Conservation (phyloP, 768 basidiomycete genomes). For the Lactarius sp. region DNA sequence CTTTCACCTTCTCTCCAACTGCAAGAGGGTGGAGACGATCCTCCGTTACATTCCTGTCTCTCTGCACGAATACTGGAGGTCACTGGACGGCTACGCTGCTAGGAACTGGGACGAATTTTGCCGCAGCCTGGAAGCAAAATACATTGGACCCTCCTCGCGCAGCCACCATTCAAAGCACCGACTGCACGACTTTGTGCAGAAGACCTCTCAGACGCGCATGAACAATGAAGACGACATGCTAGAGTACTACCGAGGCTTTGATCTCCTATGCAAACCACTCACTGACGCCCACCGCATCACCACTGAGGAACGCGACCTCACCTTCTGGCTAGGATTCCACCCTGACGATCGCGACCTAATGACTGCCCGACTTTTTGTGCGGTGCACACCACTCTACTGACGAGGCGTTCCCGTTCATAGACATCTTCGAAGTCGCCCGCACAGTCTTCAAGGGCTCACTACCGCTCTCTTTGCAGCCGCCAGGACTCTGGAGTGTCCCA, state of each 20-base stretch:
- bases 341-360: background rate
- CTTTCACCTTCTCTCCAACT: background rate
- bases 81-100: background rate
- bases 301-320: background rate
- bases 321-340: background rate
- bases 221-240: background rate
- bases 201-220: background rate
- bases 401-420: no score
- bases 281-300: background rate
- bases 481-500: no score
- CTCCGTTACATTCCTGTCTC: no score
- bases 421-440: no score
- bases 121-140: accelerated
- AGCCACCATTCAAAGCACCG: background rate
- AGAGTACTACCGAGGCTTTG: background rate
- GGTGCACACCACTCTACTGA: background rate
- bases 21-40: no score
- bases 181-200: background rate
- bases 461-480: no score
- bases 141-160: accelerated
- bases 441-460: no score
- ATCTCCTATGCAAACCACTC: background rate
- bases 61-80: background rate
- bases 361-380: background rate
- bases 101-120: background rate